Evolutionary conservation across 495 filamentous ascomycete genomes (phyloP).

Genomic region (Neurospora pannonica): DNA sequence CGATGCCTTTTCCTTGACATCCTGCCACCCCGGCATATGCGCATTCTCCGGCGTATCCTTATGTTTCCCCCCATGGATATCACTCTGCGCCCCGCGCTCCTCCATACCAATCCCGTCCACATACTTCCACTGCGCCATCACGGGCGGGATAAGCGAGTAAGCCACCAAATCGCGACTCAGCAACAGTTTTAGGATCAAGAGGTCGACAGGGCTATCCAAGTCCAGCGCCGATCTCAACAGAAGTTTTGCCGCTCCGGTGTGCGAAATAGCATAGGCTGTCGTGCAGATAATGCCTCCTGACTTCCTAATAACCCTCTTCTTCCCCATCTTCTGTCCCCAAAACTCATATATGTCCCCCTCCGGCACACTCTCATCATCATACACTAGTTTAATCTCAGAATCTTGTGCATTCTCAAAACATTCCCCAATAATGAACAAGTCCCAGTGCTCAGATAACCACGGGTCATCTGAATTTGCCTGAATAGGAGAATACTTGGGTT

Average conservation of each 20-base stretch:
- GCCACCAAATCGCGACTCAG: slow-evolving; percentile 8
- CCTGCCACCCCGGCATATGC: slow-evolving; percentile 9
- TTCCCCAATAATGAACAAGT: slow-evolving; percentile 9
- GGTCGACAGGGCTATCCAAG: slow-evolving; percentile 12
- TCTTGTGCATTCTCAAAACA: slow-evolving; percentile 10
- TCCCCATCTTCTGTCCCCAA: slow-evolving; percentile 3
- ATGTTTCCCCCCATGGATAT: slow-evolving; percentile 15
- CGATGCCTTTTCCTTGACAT: not conserved
- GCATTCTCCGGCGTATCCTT: slow-evolving; percentile 6
- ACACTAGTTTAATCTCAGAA: slow-evolving; percentile 5
- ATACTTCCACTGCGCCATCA: slow-evolving; percentile 16
- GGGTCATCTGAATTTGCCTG: slow-evolving; percentile 11
- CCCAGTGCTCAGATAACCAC: slow-evolving; percentile 15
- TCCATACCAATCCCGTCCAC: slow-evolving; percentile 7
- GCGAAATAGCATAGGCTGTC: slow-evolving; percentile 11
- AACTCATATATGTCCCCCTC: slow-evolving; percentile 5
- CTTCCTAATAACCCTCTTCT: slow-evolving; percentile 12
- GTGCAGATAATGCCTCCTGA: slow-evolving; percentile 11
- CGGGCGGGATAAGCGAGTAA: slow-evolving; percentile 9
- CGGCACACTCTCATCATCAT: slow-evolving; percentile 4
- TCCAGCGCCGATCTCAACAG: slow-evolving; percentile 9
- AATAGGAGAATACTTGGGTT: not conserved
- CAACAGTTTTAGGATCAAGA: slow-evolving; percentile 6
- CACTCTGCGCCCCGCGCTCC: slow-evolving; percentile 10
- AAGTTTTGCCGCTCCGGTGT: slow-evolving; percentile 13